Evolutionary conservation across 2,329 filamentous ascomycete species (phyloP), one percentile per base, ranked within the genome.

Genomic region (Juglanconis juglandina): DNA sequence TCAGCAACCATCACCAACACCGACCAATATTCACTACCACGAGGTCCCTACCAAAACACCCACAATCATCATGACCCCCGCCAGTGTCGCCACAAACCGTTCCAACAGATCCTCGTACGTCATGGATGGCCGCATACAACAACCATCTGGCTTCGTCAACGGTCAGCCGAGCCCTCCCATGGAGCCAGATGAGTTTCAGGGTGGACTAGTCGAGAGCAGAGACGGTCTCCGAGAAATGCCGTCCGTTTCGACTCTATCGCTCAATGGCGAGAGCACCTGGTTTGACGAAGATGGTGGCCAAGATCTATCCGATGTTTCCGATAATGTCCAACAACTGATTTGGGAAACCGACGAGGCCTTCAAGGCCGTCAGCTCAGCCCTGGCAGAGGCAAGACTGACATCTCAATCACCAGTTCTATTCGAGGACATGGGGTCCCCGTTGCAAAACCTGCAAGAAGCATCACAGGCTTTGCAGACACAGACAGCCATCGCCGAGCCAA

Each of bases 271-370:
- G 44, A 53, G 52, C n/a, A 48, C 50, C 44, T 58, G 51, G 44
- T 48, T 47, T 33, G 52, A 48, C 24, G 53, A 50, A 32, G 44
- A 50, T 10, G 46, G 53, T 7, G n/a, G 46, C n/a, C 17, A 48
- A 7, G 52, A 61, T 5, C n/a, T 44, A 30, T 32, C 34, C n/a
- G 37, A 53, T 44, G 67, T 73, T 65, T 73, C 72, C 11, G 70
- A 76, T 44, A 75, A 75, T 59, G 70, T 80, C 3, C 73, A 78
- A 56, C 72, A 77, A 63, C 73, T 84, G 63, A 79, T 81, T 51
- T 71, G 73, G 62, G 76, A 83, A 66, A 77, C 80, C 4, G 80
- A 84, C 62, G 74, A 79, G 59, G 79, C 81, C 34, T 83, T 83
- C 69, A 74, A 76, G 67, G 74, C 76, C 11, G 75, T 80, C 32